Evolutionary conservation across 2,329 filamentous ascomycete species (phyloP), one percentile per base, ranked within the genome.

Genomic region (Fusarium oxysporum): DNA sequence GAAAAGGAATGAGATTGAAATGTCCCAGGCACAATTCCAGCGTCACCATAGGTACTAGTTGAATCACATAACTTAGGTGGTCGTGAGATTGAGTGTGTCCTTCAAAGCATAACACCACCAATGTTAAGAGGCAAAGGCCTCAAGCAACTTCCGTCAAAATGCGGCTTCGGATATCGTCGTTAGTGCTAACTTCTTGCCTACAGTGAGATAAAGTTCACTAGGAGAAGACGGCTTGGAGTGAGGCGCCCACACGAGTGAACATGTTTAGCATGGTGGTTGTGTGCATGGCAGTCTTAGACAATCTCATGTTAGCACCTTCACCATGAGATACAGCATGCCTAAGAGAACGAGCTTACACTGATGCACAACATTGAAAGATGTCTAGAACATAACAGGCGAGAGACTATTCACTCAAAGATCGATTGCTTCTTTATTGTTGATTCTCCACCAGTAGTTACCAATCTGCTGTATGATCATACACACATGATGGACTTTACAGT

Each of bases 31-130:
- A 25, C 30, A 45, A 56, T 21, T 16, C 17, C 28, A 21, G 37
- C n/a, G 10, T 25, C 38, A 21, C 53, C 19, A 21, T 8, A 28
- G 12, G 32, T 12, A 14, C 8, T 25, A 19, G 3, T 7, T 55
- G 23, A 30, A 19, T 28, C 7, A 48, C 19, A 47, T 28, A 28
- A 21, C 23, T 35, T 19, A 13, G 11, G 16, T 16, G 10, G 9
- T n/a, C 17, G 19, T 48, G 47, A 32, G 8, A 28, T 40, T 35
- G 38, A 28, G 40, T 11, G 25, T 14, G 9, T 21, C 23, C 38
- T 25, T 51, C n/a, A n/a, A 60, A 65, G 33, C 28, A 58, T 30
- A 23, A 45, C 51, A 60, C 51, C 38, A 44, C 62, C 50, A 19
- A 38, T 33, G 28, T 35, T 23, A 25, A 40, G 35, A 51, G 37